Conservation (phyloP, 495 filamentous ascomycete genomes). For the Aspergillus diversus region DNA sequence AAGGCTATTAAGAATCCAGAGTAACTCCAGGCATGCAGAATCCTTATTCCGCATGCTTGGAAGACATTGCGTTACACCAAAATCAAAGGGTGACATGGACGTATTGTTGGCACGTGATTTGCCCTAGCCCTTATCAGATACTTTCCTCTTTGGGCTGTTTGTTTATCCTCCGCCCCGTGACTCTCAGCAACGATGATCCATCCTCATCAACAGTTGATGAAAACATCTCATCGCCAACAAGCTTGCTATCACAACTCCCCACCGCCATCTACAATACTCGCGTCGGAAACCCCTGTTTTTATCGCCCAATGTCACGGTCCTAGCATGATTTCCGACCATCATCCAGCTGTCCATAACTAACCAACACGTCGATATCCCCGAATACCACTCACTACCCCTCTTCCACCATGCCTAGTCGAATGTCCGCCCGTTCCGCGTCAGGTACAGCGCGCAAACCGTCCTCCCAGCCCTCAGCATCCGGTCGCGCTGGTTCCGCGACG, state of each 20-base stretch:
- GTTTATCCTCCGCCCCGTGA: slow-evolving; percentile 43
- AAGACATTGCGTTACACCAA: background rate
- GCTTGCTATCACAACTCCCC: background rate
- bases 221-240: background rate
- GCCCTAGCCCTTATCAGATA: slow-evolving; percentile 41
- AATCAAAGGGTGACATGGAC: background rate
- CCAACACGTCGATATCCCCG: slow-evolving; percentile 20
- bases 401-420: slow-evolving; percentile 63
- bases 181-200: slow-evolving; percentile 21
- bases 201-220: slow-evolving; percentile 4
- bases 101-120: slow-evolving; percentile 10
- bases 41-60: too few species aligned
- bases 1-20: too few species aligned
- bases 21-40: too few species aligned
- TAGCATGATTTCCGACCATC: slow-evolving; percentile 31
- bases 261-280: background rate
- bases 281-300: too few species aligned
- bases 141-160: slow-evolving; percentile 53
- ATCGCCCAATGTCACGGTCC: slow-evolving; percentile 12
- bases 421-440: slow-evolving; percentile 59
- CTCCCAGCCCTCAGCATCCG: slow-evolving; percentile 55
- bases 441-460: slow-evolving; percentile 62
- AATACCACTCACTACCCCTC: slow-evolving; percentile 16
- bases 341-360: slow-evolving; percentile 18
- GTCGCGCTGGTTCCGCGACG: slow-evolving; percentile 65